Conservation (phyloP, 2,329 filamentous ascomycete genomes). For the Myriosclerotinia duriaeana region DNA sequence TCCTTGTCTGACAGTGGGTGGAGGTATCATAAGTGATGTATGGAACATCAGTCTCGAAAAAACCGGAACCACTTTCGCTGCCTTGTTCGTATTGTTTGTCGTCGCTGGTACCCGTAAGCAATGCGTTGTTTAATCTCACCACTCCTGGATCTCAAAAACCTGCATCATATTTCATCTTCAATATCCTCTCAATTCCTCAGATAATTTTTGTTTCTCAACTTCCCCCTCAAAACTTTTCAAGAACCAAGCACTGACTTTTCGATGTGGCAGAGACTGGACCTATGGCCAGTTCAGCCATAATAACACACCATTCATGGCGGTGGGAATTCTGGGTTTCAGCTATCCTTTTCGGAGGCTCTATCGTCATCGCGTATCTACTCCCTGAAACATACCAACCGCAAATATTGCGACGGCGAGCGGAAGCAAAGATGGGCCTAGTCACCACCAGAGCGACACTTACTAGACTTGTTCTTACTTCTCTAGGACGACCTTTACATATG, state of each 20-base stretch:
- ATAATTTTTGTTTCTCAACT: no score
- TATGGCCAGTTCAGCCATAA: slow-evolving; percentile 22
- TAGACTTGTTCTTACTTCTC: slow-evolving; percentile 17
- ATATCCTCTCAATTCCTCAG: no score
- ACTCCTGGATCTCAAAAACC: neutral
- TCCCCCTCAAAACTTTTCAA: neutral
- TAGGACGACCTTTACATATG: slow-evolving; percentile 28
- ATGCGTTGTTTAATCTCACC: neutral
- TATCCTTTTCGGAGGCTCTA: slow-evolving; percentile 21
- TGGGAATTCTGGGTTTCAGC: slow-evolving; percentile 26
- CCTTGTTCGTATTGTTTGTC: slow-evolving; percentile 19
- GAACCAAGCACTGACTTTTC: neutral
- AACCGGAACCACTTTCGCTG: slow-evolving; percentile 24
- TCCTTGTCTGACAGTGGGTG: slow-evolving; percentile 22
- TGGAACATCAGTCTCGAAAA: slow-evolving; percentile 26
- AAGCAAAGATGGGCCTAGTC: neutral
- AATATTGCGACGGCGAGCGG: slow-evolving; percentile 16
- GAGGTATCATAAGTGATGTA: slow-evolving; percentile 26
- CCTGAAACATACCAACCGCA: slow-evolving; percentile 27
- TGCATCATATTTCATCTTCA: neutral
- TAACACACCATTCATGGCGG: slow-evolving; percentile 21
- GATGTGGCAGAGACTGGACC: slow-evolving; percentile 12
- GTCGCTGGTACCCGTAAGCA: slow-evolving; percentile 22
- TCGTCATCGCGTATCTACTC: slow-evolving; percentile 16
- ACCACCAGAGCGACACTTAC: neutral